phyloP scores from a whole-genome alignment of 2,329 filamentous ascomycete genomes.

The Hymenoscyphus fructigenus region DNA sequence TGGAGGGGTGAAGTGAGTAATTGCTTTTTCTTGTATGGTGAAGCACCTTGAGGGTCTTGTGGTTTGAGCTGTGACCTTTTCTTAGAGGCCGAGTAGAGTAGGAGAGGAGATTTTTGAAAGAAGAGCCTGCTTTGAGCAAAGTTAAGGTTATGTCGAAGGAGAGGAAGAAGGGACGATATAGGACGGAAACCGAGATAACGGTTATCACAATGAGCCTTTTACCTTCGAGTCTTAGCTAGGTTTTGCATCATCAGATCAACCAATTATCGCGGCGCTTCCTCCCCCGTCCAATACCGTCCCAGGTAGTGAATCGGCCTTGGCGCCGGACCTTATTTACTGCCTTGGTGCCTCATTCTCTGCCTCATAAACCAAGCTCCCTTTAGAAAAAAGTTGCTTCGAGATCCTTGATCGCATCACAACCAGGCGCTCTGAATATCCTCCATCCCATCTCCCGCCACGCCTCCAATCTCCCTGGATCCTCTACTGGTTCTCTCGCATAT shows the following conservation, averaged over 20 bases:
- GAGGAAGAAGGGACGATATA: no score
- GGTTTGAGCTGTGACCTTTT: no score
- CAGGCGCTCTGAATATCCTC: slow-evolving; percentile 14
- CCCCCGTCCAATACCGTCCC: not conserved
- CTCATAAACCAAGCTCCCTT: slow-evolving; percentile 15
- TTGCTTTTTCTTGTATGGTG: no score
- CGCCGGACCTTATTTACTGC: not conserved
- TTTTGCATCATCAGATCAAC: not conserved
- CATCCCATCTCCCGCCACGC: slow-evolving; percentile 12
- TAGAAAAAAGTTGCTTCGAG: slow-evolving; percentile 18
- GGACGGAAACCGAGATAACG: no score
- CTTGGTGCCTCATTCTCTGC: slow-evolving; percentile 6
- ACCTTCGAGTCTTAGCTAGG: not conserved
- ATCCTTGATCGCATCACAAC: not conserved
- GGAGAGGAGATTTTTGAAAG: no score
- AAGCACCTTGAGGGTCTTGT: no score
- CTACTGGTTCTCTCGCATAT: not conserved
- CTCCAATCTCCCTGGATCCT: not conserved
- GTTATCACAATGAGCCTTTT: no score
- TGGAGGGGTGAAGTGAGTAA: no score
- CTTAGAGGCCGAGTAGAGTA: no score
- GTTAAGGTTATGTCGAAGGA: no score
- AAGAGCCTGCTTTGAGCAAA: no score
- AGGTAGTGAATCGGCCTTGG: slow-evolving; percentile 4
- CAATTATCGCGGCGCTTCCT: slow-evolving; percentile 1